Percentiles rank a stretch among this genome's conserved stretches.
Evolutionary conservation across 345 rosid species (phyloP).

Genomic region (Kandelia obovata): DNA sequence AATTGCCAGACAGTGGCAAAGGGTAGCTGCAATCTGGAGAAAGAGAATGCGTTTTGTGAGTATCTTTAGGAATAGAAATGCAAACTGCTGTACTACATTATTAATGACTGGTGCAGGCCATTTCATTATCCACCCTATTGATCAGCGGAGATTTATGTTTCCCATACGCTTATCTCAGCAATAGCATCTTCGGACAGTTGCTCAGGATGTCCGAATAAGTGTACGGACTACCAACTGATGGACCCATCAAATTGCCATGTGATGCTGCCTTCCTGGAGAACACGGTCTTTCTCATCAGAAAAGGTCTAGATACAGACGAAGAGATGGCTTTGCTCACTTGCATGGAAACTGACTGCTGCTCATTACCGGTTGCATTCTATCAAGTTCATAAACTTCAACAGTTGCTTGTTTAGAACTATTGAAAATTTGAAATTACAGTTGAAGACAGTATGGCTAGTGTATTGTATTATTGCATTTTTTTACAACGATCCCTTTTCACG

Average conservation of each 20-base stretch:
- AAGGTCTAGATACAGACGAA: background rate
- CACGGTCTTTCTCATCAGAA: background rate
- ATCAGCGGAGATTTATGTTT: background rate
- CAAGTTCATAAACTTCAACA: background rate
- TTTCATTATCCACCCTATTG: background rate
- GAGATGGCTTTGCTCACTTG: background rate
- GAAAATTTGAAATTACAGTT: background rate
- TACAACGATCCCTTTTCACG: no score
- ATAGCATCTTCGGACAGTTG: background rate
- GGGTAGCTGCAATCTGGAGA: background rate
- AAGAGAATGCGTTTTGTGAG: background rate
- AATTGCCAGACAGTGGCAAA: conserved; percentile 2
- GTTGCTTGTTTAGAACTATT: background rate
- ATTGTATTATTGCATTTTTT: no score
- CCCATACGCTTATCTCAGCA: background rate
- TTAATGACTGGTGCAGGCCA: background rate
- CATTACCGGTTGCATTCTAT: background rate
- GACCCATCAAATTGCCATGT: conserved; percentile 3
- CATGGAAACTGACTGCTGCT: background rate
- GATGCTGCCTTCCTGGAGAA: conserved; percentile 5
- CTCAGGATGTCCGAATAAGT: background rate
- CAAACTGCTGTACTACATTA: background rate
- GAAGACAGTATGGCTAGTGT: no score
- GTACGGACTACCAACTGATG: conserved; percentile 6
- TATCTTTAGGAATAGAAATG: background rate